Conservation (phyloP, 441 rosid species). For the Populus trichocarpa region DNA sequence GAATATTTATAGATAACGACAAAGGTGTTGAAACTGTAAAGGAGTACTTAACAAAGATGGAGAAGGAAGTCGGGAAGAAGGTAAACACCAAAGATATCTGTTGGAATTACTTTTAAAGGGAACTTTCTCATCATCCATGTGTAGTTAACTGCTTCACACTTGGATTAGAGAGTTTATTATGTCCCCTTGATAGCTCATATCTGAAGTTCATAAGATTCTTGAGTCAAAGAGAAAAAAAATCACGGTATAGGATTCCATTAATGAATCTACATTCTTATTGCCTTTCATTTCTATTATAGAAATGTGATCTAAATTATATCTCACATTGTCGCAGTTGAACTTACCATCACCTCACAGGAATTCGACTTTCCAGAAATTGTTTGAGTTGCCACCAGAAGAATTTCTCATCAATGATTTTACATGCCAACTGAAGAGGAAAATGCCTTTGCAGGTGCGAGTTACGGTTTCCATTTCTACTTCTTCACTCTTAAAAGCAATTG, state of each 20-base stretch:
- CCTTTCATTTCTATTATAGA: not conserved
- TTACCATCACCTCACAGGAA: conserved; percentile 74
- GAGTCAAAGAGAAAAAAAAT: not conserved
- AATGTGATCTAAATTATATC: conserved; percentile 9
- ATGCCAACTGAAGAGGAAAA: conserved; percentile 73
- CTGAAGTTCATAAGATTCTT: not conserved
- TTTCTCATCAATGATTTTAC: conserved; percentile 77
- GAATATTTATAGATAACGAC: conserved; percentile 76
- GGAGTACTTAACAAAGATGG: conserved; percentile 74
- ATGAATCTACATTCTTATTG: not conserved
- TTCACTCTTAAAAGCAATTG: not conserved
- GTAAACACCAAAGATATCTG: conserved; percentile 28
- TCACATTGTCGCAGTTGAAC: conserved; percentile 52
- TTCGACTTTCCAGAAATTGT: conserved; percentile 71
- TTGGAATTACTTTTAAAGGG: not conserved
- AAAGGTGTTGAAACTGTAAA: conserved; percentile 70
- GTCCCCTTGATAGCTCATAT: not conserved
- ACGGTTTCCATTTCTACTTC: conserved; percentile 6
- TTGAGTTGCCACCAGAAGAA: conserved; percentile 87
- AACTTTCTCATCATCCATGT: not conserved
- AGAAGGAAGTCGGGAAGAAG: conserved; percentile 95
- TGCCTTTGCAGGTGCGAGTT: conserved; percentile 72
- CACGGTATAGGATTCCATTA: not conserved
- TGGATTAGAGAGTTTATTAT: not conserved
- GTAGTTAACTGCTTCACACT: not conserved